These are phyloP conservation scores for Pseudogymnoascus sp. DNA, from an alignment of 2,329 filamentous ascomycete species.

Conservation along the genomic window DNA sequence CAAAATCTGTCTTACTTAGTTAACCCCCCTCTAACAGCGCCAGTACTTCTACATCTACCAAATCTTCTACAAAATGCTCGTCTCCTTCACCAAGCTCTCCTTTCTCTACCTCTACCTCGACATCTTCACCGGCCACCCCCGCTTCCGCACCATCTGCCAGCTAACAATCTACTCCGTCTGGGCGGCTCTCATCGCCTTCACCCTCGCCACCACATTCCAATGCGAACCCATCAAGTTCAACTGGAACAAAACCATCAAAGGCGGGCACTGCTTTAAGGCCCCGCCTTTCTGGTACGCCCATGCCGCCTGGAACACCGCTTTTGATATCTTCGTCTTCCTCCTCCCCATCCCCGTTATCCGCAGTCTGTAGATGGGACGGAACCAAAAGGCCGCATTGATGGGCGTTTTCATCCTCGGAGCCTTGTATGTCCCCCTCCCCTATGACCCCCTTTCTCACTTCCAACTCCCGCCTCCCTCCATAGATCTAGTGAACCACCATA, in stretches of 20 bases:
- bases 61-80: constrained; percentile 14
- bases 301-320: constrained; percentile 11
- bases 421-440: neutral
- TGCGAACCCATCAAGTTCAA: constrained; percentile 13
- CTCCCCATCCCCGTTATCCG: neutral
- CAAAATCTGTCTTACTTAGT: neutral
- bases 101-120: constrained; percentile 14
- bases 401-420: neutral
- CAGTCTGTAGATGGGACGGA: neutral
- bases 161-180: constrained; percentile 13
- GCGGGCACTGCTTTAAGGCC: constrained; percentile 14
- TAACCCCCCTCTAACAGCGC: neutral
- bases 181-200: constrained; percentile 8
- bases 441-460: neutral
- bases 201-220: constrained; percentile 15
- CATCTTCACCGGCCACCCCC: constrained; percentile 13
- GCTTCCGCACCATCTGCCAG: constrained; percentile 12
- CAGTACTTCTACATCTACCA: constrained; percentile 17
- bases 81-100: constrained; percentile 14
- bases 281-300: constrained; percentile 15
- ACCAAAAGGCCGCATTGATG: neutral
- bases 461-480: neutral
- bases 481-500: neutral
- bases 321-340: neutral
- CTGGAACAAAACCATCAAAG: constrained; percentile 10